Conservation (phyloP, 2,329 filamentous ascomycete genomes). For the Colletotrichum lentis region DNA sequence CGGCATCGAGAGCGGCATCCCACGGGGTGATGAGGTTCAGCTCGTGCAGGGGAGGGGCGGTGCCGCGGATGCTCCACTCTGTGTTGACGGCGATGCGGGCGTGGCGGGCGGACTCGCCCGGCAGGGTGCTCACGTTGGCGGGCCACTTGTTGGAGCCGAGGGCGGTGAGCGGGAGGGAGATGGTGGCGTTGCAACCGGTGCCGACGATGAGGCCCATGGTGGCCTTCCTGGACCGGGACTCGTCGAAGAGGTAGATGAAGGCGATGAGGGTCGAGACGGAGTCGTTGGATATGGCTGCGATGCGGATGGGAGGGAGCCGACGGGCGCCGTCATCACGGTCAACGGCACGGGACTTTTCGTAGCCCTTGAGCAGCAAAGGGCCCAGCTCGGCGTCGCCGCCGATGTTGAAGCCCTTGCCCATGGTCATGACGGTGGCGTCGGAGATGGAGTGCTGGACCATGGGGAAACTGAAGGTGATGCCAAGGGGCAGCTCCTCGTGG, state of each 20-base stretch:
- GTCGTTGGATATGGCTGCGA: constrained; percentile 83
- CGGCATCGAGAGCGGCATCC: constrained; percentile 72
- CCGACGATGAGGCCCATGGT: constrained; percentile 84
- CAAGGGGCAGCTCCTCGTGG: constrained; percentile 64
- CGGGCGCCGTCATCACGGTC: neutral
- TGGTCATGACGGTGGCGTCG: constrained; percentile 70
- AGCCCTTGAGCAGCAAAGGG: constrained; percentile 66
- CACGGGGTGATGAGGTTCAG: constrained; percentile 72
- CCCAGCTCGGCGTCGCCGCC: constrained; percentile 68
- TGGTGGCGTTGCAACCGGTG: constrained; percentile 82
- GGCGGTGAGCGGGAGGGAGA: constrained; percentile 70
- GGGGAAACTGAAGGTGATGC: constrained; percentile 76
- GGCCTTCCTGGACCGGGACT: constrained; percentile 68
- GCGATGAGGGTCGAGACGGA: constrained; percentile 82
- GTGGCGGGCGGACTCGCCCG: constrained; percentile 56
- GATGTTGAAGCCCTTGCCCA: constrained; percentile 76
- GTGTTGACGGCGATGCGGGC: constrained; percentile 81
- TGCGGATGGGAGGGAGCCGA: constrained; percentile 69
- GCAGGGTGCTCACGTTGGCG: constrained; percentile 57
- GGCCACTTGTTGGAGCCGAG: constrained; percentile 71
- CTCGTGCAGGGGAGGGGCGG: constrained; percentile 71
- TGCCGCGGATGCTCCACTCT: constrained; percentile 83
- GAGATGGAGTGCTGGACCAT: constrained; percentile 71
- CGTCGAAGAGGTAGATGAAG: constrained; percentile 75
- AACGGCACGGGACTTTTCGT: constrained; percentile 56